These are phyloP conservation scores for Melaleuca quinquenervia DNA, from an alignment of 345 rosid species.

Conservation along the genomic window DNA sequence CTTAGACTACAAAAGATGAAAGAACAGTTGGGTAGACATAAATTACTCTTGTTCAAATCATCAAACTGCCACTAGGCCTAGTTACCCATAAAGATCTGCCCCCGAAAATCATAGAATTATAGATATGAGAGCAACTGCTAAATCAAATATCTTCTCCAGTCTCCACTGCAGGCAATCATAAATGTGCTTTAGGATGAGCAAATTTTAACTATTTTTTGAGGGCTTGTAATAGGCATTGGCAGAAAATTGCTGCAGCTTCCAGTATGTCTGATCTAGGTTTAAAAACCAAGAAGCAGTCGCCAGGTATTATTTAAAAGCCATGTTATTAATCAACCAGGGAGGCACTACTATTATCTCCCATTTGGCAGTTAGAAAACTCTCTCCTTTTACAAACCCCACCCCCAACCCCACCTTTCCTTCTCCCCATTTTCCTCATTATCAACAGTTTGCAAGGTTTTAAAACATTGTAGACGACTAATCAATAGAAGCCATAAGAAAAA, in stretches of 20 bases:
- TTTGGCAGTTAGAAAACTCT: not conserved
- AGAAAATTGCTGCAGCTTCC: not conserved
- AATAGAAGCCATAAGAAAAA: not conserved
- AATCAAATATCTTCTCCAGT: not conserved
- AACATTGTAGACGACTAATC: not conserved
- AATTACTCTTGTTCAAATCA: not conserved
- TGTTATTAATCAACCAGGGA: not conserved
- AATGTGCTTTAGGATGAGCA: not conserved
- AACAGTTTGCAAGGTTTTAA: not conserved
- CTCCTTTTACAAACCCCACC: not conserved
- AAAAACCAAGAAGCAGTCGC: not conserved
- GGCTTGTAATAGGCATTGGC: not conserved
- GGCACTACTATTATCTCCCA: not conserved
- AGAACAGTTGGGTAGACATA: not conserved
- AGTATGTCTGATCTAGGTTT: not conserved
- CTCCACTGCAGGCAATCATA: not conserved
- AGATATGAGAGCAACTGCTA: not conserved
- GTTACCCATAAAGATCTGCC: not conserved
- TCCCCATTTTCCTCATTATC: not conserved
- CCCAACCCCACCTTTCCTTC: not conserved
- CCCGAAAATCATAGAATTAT: not conserved
- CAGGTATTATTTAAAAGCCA: not conserved
- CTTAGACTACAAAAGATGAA: not conserved
- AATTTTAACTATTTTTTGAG: not conserved
- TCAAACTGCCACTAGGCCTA: not conserved